Percentiles rank a stretch among this genome's conserved stretches.
These are phyloP conservation scores for Claviceps sp. DNA, from an alignment of 2,329 filamentous ascomycete species.

Conservation along the genomic window DNA sequence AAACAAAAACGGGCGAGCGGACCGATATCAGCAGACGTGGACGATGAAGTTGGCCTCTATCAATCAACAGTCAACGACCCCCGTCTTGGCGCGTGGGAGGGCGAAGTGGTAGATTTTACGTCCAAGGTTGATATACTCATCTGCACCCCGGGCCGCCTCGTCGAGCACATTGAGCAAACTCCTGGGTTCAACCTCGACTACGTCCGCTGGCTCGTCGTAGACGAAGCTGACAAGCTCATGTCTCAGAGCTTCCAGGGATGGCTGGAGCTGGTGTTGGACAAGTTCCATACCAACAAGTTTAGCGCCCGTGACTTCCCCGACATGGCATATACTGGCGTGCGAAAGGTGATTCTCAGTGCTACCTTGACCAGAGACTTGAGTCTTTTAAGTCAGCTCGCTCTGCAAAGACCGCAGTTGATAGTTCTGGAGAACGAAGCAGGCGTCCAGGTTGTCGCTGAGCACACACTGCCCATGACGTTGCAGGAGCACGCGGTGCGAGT, in stretches of 20 bases:
- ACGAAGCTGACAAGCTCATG: slow-evolving; percentile 85
- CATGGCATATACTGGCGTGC: slow-evolving; percentile 40
- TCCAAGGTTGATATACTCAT: slow-evolving; percentile 80
- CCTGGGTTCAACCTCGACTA: slow-evolving; percentile 66
- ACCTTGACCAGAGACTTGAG: slow-evolving; percentile 83
- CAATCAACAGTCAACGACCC: slow-evolving; percentile 12
- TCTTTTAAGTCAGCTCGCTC: slow-evolving; percentile 58
- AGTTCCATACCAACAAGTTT: slow-evolving; percentile 35
- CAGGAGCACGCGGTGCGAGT: slow-evolving; percentile 56
- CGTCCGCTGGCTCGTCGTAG: slow-evolving; percentile 79
- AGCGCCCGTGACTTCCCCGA: slow-evolving; percentile 40
- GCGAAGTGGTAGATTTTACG: slow-evolving; percentile 46
- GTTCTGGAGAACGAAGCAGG: slow-evolving; percentile 50
- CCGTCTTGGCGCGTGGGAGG: slow-evolving; percentile 22
- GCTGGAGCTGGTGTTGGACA: slow-evolving; percentile 59
- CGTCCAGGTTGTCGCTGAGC: slow-evolving; percentile 31
- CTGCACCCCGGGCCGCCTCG: slow-evolving; percentile 80
- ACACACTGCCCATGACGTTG: slow-evolving; percentile 47
- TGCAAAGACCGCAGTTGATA: slow-evolving; percentile 63
- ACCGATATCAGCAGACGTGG: slow-evolving; percentile 5
- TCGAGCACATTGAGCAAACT: slow-evolving; percentile 80
- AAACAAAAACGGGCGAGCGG: slow-evolving; percentile 4
- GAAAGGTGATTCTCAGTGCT: slow-evolving; percentile 79
- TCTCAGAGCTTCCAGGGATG: slow-evolving; percentile 90
- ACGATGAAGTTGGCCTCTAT: slow-evolving; percentile 9